Base-by-base conservation (phyloP, 2,329 filamentous ascomycete species). In the Diaporthe sp. region DNA sequence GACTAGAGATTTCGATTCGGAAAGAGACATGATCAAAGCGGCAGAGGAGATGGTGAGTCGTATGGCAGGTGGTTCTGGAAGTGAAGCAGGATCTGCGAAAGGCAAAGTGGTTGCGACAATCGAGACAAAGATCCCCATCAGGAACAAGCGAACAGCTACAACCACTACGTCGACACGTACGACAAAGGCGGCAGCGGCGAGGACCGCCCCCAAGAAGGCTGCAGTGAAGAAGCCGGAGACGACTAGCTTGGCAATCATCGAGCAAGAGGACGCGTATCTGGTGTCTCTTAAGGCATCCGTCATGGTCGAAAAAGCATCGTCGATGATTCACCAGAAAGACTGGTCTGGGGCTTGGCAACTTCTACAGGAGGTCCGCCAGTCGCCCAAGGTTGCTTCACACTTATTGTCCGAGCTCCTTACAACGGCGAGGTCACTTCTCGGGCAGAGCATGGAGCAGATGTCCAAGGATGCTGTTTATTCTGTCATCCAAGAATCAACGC, bases 401-500 rank as follows among this genome's bases (percentile, higher is more conserved):
- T 83, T 84, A 75, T 82, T 87, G 73, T 85, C 86, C 65, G 88
- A 84, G 74, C 80, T 84, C 53, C 88, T 94, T 73, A 88, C 91
- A 15, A 91, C 90, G 74, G 94, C 94, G 28, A 91, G 91, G 72
- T 91, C 93, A 61, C 89, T 94, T 58, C 87, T 95, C 76, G 88
- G 91, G 22, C 89, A 93, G 82, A 94, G 92, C 77, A 88, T 94
- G 79, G 91, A 93, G 62, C 89, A 93, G 80, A 94, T 98, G 87
- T 89, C 92, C 17, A 89, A 90, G 6, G 94, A 98, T 83, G 93
- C 96, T 3, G 93, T 97, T 4, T 97, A 96, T 82, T 97, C 95
- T 25, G 94, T 96, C 13, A 89, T 98, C 22, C 94, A 96, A 61
- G 97, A 99, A 80, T 98, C 97, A 0, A 98, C 95, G 0, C 92